Evolutionary conservation across 2,329 filamentous ascomycete genomes (phyloP).

Genomic region (Chaetomium sp.): DNA sequence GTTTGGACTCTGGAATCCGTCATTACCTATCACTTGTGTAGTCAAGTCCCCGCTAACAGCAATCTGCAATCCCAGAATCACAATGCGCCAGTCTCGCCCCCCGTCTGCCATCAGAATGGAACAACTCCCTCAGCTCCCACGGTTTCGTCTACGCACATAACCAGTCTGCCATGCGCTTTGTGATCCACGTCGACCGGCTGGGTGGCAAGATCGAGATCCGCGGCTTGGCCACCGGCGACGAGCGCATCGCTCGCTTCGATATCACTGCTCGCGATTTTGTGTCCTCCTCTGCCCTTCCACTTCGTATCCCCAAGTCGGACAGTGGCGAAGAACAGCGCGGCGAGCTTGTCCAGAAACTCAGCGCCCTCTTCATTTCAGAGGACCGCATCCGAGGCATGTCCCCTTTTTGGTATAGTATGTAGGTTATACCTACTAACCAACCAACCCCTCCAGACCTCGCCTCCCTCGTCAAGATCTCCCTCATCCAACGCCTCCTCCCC

Average conservation of each 20-base stretch:
- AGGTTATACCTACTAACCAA: not conserved
- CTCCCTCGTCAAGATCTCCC: slow-evolving; percentile 63
- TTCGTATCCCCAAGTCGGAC: slow-evolving; percentile 45
- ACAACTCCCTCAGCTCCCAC: slow-evolving; percentile 61
- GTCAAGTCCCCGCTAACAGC: not conserved
- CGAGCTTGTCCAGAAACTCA: slow-evolving; percentile 42
- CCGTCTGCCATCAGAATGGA: slow-evolving; percentile 73
- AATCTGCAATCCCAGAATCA: slow-evolving; percentile 37
- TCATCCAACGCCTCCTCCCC: slow-evolving; percentile 80
- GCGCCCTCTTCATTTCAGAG: slow-evolving; percentile 66
- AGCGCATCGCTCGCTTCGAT: slow-evolving; percentile 74
- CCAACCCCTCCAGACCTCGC: slow-evolving; percentile 49
- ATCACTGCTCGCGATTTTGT: slow-evolving; percentile 69
- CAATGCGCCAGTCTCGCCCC: slow-evolving; percentile 52
- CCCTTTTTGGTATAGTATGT: slow-evolving; percentile 5
- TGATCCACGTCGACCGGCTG: slow-evolving; percentile 75
- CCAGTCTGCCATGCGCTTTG: slow-evolving; percentile 77
- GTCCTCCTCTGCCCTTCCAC: slow-evolving; percentile 49
- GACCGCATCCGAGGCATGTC: slow-evolving; percentile 49
- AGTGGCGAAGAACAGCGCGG: slow-evolving; percentile 41
- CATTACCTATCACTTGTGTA: not conserved
- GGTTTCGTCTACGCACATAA: slow-evolving; percentile 82
- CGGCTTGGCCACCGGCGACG: slow-evolving; percentile 71
- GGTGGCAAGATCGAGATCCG: slow-evolving; percentile 79
- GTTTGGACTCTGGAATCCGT: slow-evolving; percentile 12